phyloP scores from a whole-genome alignment of 2,329 filamentous ascomycete genomes.

The Claviceps paspali region DNA sequence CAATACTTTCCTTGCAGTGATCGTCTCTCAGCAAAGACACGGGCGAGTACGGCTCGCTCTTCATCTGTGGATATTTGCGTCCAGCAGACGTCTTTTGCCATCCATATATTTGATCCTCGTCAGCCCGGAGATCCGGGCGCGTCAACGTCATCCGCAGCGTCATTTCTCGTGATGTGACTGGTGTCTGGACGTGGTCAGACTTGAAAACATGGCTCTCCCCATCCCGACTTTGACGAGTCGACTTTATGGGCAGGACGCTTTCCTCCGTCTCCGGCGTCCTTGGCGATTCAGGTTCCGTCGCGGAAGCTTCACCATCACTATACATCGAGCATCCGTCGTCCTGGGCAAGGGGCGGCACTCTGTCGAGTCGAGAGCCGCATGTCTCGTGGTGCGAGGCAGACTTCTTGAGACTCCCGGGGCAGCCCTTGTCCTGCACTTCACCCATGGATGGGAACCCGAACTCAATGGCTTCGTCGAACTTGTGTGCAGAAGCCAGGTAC shows the following conservation, averaged over 20 bases:
- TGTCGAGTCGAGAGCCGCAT: conserved; percentile 27
- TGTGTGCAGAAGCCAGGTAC: conserved; percentile 77
- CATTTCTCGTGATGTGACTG: conserved; percentile 63
- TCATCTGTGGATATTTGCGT: conserved; percentile 28
- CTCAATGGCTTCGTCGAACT: conserved; percentile 89
- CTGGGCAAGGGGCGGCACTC: conserved; percentile 40
- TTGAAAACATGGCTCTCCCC: conserved; percentile 14
- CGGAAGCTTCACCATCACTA: conserved; percentile 36
- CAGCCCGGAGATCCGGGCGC: conserved; percentile 65
- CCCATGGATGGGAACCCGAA: conserved; percentile 72
- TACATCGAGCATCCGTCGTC: conserved; percentile 42
- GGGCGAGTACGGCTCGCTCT: conserved; percentile 19
- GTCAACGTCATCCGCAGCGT: conserved; percentile 93
- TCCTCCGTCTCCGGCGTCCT: conserved; percentile 37
- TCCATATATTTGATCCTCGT: conserved; percentile 57
- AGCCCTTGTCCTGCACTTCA: conserved; percentile 19
- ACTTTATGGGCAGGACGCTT: conserved; percentile 17
- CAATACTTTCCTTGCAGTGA: conserved; percentile 36
- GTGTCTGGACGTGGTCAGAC: conserved; percentile 32
- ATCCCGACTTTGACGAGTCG: conserved; percentile 13
- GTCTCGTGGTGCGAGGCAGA: conserved; percentile 13
- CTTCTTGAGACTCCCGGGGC: conserved; percentile 8
- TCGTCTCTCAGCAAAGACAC: conserved; percentile 17
- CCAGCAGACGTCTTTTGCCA: conserved; percentile 35
- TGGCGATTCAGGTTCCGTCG: conserved; percentile 43